Evolutionary conservation across 129 eudicot species (phyloP).

Genomic region (Arctium minus): DNA sequence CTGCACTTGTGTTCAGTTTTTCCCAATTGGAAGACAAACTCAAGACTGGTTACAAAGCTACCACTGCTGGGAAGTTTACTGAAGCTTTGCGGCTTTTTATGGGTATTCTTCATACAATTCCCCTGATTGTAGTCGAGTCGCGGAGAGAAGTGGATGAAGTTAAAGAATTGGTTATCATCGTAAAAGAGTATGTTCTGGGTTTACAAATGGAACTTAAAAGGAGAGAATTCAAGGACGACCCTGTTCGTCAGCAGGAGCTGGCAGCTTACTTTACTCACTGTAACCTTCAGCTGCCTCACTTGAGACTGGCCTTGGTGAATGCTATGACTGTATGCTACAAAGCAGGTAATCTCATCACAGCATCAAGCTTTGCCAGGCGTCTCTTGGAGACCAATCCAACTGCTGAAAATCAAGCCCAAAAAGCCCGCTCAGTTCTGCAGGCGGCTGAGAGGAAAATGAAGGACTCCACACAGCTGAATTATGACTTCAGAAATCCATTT

Average conservation of each 20-base stretch:
- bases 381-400: constrained; percentile 56
- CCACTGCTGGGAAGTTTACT: constrained; percentile 45
- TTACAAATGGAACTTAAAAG: constrained; percentile 57
- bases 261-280: constrained; percentile 63
- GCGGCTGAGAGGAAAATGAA: constrained; percentile 58
- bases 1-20: constrained; percentile 47
- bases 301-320: constrained; percentile 43
- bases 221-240: constrained; percentile 42
- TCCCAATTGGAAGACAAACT: constrained; percentile 51
- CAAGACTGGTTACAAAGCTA: constrained; percentile 50
- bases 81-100: constrained; percentile 44
- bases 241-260: constrained; percentile 50
- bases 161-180: constrained; percentile 45
- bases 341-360: constrained; percentile 40
- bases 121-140: constrained; percentile 51
- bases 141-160: constrained; percentile 61
- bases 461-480: constrained; percentile 39
- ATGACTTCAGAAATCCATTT: constrained; percentile 54
- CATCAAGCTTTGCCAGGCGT: constrained; percentile 50
- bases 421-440: constrained; percentile 47
- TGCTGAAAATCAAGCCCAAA: constrained; percentile 38
- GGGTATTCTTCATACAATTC: constrained; percentile 46
- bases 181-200: constrained; percentile 48
- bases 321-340: constrained; percentile 51
- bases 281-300: constrained; percentile 49